Conservation (phyloP, 768 basidiomycete genomes). For the Serendipita sp. region DNA sequence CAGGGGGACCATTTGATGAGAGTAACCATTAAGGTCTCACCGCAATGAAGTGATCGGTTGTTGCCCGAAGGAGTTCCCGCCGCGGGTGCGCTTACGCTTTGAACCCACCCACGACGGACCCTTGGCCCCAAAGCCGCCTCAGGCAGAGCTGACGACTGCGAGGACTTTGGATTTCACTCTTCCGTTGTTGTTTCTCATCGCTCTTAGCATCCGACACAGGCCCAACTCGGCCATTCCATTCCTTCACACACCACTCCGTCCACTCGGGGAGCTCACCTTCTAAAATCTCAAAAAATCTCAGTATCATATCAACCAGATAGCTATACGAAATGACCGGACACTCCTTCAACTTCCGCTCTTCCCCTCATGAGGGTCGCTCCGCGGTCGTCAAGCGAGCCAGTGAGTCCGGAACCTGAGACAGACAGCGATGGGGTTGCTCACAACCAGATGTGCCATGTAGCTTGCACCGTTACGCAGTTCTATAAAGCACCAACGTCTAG, state of each 20-base stretch:
- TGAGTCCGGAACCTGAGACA: not conserved
- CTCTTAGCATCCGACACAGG: not conserved
- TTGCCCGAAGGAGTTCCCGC: not conserved
- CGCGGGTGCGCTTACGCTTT: not conserved
- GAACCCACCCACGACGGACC: too few species aligned
- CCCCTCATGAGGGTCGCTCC: not conserved
- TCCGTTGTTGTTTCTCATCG: not conserved
- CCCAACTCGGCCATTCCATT: not conserved
- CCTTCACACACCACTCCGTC: not conserved
- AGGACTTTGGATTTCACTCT: not conserved
- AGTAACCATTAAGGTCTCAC: too few species aligned
- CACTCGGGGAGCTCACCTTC: not conserved
- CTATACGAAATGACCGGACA: not conserved
- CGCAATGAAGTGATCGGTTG: too few species aligned
- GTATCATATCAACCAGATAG: not conserved
- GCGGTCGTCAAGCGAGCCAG: not conserved
- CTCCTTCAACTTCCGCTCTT: not conserved
- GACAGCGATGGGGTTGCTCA: not conserved
- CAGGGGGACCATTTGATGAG: too few species aligned
- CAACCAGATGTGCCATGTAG: slow-evolving; percentile 2
- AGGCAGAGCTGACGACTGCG: not conserved
- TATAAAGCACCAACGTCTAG: slow-evolving; percentile 39
- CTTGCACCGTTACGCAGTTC: slow-evolving; percentile 19
- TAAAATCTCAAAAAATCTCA: not conserved
- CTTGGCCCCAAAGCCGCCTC: too few species aligned